These are phyloP conservation scores for Podochytrium sp. DNA, from an alignment of 192 early-diverging fungal genomes.

Conservation along the genomic window DNA sequence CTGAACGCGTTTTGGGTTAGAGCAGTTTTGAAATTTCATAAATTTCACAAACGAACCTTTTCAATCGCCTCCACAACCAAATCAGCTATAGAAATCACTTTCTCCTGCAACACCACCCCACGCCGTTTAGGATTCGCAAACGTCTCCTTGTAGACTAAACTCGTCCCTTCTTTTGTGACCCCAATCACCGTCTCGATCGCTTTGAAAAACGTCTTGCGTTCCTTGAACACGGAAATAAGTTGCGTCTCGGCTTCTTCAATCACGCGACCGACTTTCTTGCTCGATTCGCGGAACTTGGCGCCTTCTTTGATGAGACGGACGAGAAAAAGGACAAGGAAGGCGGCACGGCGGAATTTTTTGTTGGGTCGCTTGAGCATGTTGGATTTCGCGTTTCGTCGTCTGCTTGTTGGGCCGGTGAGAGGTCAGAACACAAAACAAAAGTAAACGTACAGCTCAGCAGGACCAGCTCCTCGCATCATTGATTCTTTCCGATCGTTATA, in stretches of 20 bases:
- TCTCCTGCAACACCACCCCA: constrained; percentile 2
- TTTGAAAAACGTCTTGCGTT: constrained; percentile 2
- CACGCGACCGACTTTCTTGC: constrained; percentile 12
- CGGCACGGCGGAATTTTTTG: not conserved
- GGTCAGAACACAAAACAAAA: too few species aligned
- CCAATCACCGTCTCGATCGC: constrained; percentile 1
- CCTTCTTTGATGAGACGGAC: not conserved
- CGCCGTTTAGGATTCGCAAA: constrained; percentile 12
- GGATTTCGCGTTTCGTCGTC: not conserved
- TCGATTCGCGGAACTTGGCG: not conserved
- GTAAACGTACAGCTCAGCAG: not conserved
- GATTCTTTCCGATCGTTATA: not conserved
- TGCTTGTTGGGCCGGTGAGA: too few species aligned
- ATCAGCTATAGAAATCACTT: constrained; percentile 7
- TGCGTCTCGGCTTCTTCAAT: not conserved
- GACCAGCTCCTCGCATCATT: too few species aligned
- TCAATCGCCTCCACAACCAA: constrained; percentile 4
- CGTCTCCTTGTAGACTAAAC: constrained; percentile 9
- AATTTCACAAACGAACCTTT: not conserved
- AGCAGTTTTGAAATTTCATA: not conserved
- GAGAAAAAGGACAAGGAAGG: not conserved
- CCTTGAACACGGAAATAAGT: not conserved
- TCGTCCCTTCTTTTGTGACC: constrained; percentile 14
- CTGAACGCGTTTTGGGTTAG: not conserved
- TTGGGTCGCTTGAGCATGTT: not conserved